Percentiles rank a stretch among this genome's conserved stretches.
Evolutionary conservation across 75 land plant species (phyloP).

Genomic region (Ceratopteris richardii): DNA sequence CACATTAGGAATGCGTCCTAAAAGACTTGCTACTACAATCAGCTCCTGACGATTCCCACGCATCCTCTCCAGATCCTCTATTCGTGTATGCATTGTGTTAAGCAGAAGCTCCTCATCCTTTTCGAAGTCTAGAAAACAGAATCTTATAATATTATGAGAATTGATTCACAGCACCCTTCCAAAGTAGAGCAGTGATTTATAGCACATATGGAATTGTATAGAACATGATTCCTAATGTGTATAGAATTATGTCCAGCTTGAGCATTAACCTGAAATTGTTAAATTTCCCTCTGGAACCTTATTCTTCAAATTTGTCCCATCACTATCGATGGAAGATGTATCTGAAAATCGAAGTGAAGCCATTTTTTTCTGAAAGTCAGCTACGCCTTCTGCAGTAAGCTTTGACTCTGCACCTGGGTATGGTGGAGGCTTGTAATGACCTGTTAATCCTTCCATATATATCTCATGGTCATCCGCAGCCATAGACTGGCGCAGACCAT

Average conservation of each 20-base stretch:
- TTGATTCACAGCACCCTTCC: not conserved
- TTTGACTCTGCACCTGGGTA: not conserved
- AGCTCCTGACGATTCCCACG: constrained; percentile 54
- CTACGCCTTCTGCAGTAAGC: constrained; percentile 6
- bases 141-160: not conserved
- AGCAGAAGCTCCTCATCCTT: constrained; percentile 52
- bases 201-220: no score
- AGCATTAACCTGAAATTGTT: no score
- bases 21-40: constrained; percentile 74
- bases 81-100: constrained; percentile 29
- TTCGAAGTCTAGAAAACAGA: constrained; percentile 35
- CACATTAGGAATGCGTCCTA: constrained; percentile 83
- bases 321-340: not conserved
- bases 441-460: constrained; percentile 34
- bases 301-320: no score
- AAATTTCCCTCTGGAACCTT: no score
- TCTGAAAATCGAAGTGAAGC: constrained; percentile 33
- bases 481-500: constrained; percentile 59
- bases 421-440: constrained; percentile 5
- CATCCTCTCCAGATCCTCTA: constrained; percentile 28
- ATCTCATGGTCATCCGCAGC: constrained; percentile 55
- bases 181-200: no score
- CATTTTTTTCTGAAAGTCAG: constrained; percentile 72
- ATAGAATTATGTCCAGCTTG: no score
- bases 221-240: no score